phyloP scores from a whole-genome alignment of 495 filamentous ascomycete genomes.

The Aspergillus sparsus region DNA sequence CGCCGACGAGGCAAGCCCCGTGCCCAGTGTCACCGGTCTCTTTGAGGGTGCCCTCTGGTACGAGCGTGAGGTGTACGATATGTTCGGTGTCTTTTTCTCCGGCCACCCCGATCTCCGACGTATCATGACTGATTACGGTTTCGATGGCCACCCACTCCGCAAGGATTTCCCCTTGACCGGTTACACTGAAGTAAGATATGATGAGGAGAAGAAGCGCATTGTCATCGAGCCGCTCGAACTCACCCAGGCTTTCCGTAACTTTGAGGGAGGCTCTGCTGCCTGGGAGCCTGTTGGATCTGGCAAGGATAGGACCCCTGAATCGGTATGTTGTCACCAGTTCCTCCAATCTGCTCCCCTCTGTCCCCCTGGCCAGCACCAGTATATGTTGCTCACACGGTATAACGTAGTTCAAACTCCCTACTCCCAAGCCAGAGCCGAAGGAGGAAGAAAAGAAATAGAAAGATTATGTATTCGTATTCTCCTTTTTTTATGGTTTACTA shows the following conservation, averaged over 20 bases:
- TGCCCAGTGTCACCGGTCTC: slow-evolving; percentile 80
- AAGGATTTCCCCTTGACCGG: slow-evolving; percentile 99
- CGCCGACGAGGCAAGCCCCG: slow-evolving; percentile 92
- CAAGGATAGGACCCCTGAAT: slow-evolving; percentile 75
- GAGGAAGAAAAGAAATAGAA: slow-evolving; percentile 92
- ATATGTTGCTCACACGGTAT: no score
- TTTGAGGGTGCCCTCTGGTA: slow-evolving; percentile 99
- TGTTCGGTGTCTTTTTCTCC: slow-evolving; percentile 96
- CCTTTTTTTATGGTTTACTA: slow-evolving; percentile 31
- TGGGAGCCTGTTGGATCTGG: slow-evolving; percentile 92
- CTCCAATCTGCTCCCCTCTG: no score
- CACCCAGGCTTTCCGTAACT: slow-evolving; percentile 99
- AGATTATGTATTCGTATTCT: slow-evolving; percentile 40
- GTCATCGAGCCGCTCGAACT: slow-evolving; percentile 96
- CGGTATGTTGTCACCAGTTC: slow-evolving; percentile 39
- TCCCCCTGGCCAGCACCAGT: no score
- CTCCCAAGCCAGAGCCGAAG: slow-evolving; percentile 89
- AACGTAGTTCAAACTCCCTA: slow-evolving; percentile 81
- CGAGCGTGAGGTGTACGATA: slow-evolving; percentile 95
- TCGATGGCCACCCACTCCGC: slow-evolving; percentile 94
- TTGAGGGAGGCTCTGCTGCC: slow-evolving; percentile 73
- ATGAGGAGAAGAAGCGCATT: slow-evolving; percentile 99
- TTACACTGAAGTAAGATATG: slow-evolving; percentile 97
- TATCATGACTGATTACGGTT: slow-evolving; percentile 99
- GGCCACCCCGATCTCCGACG: slow-evolving; percentile 94